Evolutionary conservation across 345 rosid genomes (phyloP), one percentile per base, ranked within the genome.

Genomic region (Alliaria petiolata): DNA sequence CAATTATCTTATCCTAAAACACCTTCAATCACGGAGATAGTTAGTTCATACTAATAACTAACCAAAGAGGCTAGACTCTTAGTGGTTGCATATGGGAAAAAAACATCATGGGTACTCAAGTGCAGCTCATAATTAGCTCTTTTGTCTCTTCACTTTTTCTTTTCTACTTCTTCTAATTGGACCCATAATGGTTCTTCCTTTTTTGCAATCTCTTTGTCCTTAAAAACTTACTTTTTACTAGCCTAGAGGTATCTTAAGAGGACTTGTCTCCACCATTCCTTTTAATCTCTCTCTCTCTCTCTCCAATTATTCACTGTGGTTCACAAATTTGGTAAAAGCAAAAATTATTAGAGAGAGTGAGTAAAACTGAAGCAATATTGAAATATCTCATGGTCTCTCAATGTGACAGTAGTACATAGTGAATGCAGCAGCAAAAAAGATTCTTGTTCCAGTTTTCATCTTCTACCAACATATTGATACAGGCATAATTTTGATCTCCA

Each of bases 71-170:
- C 31, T 33, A 50, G 12, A 36, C 28, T 67, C 39, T 61, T 61
- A 67, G 75, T 70, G 80, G 81, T 62, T 76, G 83, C 91, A 89
- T 87, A 85, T 84, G 93, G 88, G 67, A 73, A 82, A 76, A 73
- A 76, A 73, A 83, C 84, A 76, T 85, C 50, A 86, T 84, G 79
- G 76, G 53, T 70, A 86, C 85, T 88, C 85, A 44, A 89, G 83
- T 82, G 82, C 70, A 56, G 28, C 11, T 74, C 82, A 68, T 79
- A 62, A 73, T n/a, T 76, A 80, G 68, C 42, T 72, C 74, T 55
- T 64, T 60, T 75, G 67, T 67, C 84, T 73, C 75, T 40, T 42
- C 50, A 49, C 71, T 49, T 70, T 76, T 46, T 49, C 79, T 70
- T 85, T 82, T 82, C 53, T 66, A 76, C 77, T 69, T 53, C 79